phyloP scores from a whole-genome alignment of 208 protist genomes.

The Leishmania mexicana region DNA sequence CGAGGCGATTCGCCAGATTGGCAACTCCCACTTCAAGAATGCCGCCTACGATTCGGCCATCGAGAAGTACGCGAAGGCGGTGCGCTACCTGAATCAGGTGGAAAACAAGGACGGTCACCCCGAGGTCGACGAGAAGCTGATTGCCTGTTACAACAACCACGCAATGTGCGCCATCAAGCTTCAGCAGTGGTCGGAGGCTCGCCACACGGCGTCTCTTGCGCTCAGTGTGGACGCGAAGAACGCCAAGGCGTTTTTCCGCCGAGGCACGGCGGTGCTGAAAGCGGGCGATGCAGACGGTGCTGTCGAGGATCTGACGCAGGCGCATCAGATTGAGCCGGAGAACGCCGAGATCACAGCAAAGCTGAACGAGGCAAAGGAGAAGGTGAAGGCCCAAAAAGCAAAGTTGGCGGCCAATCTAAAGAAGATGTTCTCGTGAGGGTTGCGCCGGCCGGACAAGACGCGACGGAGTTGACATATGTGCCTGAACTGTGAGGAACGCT shows the following conservation, averaged over 20 bases:
- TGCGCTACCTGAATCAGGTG: slow-evolving; percentile 62
- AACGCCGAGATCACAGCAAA: slow-evolving; percentile 73
- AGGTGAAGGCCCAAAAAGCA: slow-evolving; percentile 71
- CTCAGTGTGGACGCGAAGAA: slow-evolving; percentile 78
- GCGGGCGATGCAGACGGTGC: slow-evolving; percentile 67
- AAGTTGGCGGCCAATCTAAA: slow-evolving; percentile 82
- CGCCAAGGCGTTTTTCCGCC: slow-evolving; percentile 89
- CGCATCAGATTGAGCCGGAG: slow-evolving; percentile 64
- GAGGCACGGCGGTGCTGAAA: slow-evolving; percentile 64
- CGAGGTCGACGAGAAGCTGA: slow-evolving; percentile 58
- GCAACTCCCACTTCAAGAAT: slow-evolving; percentile 80
- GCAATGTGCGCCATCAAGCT: slow-evolving; percentile 82
- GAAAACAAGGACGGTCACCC: slow-evolving; percentile 48
- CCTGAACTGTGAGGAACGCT: slow-evolving; percentile 8
- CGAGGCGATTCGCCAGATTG: slow-evolving; percentile 80
- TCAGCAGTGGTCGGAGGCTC: slow-evolving; percentile 52
- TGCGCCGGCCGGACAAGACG: not conserved
- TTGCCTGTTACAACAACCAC: slow-evolving; percentile 90
- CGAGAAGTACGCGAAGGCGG: slow-evolving; percentile 88
- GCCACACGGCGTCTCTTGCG: slow-evolving; percentile 52
- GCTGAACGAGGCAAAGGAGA: slow-evolving; percentile 79
- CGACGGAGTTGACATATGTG: not conserved
- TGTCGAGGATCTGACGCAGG: slow-evolving; percentile 62
- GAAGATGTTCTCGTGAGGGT: slow-evolving; percentile 88
- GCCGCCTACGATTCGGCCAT: slow-evolving; percentile 59